These are phyloP conservation scores for Isoetes taiwanensis DNA, from an alignment of 75 land plant genomes.

Conservation along the genomic window DNA sequence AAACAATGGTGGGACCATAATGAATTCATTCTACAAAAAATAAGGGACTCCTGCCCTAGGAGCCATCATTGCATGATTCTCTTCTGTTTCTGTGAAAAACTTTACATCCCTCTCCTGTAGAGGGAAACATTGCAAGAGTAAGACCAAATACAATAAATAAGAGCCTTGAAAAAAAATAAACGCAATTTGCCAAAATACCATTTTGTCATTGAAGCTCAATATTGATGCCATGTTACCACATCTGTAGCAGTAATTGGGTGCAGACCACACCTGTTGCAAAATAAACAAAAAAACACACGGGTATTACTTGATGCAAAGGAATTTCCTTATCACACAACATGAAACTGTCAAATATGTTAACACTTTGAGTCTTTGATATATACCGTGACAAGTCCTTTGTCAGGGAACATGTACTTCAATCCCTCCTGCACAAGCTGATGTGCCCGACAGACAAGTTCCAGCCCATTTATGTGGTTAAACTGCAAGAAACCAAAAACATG, in stretches of 20 bases:
- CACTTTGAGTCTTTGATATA: no score
- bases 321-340: no score
- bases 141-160: no score
- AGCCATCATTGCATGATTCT: constrained; percentile 95
- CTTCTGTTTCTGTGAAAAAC: constrained; percentile 95
- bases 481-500: constrained; percentile 26
- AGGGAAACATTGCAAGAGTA: no score
- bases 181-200: no score
- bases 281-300: not conserved
- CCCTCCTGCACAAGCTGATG: constrained; percentile 99
- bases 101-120: constrained; percentile 96
- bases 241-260: constrained; percentile 98
- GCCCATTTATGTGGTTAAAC: constrained; percentile 94
- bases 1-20: no score
- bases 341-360: no score
- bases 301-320: no score
- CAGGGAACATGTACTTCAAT: constrained; percentile 99
- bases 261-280: constrained; percentile 73
- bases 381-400: constrained; percentile 94
- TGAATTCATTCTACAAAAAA: constrained; percentile 40
- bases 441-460: constrained; percentile 96
- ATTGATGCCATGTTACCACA: constrained; percentile 99
- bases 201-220: constrained; percentile 92
- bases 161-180: no score
- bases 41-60: constrained; percentile 92